These are phyloP conservation scores for Brettanomyces custersianus DNA, from an alignment of 805 yeast genomes.

Conservation along the genomic window DNA sequence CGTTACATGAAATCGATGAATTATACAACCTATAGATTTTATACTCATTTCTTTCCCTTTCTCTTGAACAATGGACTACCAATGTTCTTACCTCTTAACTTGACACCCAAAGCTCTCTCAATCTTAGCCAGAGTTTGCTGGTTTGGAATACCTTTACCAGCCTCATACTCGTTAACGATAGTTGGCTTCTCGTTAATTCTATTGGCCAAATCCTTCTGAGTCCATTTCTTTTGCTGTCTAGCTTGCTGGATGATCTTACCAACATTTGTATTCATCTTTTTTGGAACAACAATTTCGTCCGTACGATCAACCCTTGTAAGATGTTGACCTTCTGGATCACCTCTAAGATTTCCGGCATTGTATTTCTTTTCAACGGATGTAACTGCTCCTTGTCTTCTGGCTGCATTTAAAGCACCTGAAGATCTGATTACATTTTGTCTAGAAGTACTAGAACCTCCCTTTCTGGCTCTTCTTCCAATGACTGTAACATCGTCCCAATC, in stretches of 20 bases:
- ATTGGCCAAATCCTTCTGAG: constrained; percentile 96
- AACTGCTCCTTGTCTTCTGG: constrained; percentile 86
- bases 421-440: constrained; percentile 77
- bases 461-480: constrained; percentile 83
- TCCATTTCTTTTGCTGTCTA: constrained; percentile 77
- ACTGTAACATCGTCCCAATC: constrained; percentile 93
- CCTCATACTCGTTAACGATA: constrained; percentile 91
- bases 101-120: constrained; percentile 90
- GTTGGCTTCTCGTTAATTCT: constrained; percentile 93
- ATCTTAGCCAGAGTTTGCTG: constrained; percentile 89
- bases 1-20: no score
- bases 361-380: constrained; percentile 91
- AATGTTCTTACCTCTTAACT: constrained; percentile 90
- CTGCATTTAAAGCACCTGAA: constrained; percentile 75
- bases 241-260: constrained; percentile 83
- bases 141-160: constrained; percentile 93
- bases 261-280: constrained; percentile 74
- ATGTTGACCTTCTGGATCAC: constrained; percentile 89
- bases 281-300: constrained; percentile 87
- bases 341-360: constrained; percentile 51
- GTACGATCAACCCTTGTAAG: constrained; percentile 88
- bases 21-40: neutral
- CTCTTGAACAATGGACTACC: constrained; percentile 75
- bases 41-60: constrained; percentile 27
- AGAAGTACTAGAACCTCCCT: constrained; percentile 72